Evolutionary conservation across 805 yeast species (phyloP), one percentile per base, ranked within the genome.

Genomic region (Candida parachauliodes): DNA sequence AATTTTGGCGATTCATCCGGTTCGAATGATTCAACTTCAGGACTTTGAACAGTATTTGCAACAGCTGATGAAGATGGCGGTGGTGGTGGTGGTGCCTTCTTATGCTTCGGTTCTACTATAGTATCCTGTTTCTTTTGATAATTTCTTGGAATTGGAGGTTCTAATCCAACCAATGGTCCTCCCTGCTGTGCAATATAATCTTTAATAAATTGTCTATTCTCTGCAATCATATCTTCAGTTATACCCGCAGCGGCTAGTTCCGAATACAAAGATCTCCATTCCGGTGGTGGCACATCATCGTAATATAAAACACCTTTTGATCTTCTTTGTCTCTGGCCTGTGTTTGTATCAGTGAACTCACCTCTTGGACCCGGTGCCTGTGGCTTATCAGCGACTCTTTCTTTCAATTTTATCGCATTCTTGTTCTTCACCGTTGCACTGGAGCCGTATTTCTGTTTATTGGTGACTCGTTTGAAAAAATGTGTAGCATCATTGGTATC

Each of bases 401-500:
- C 79, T 56, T 82, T 79, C 56, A 87, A 65, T 8, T 89, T 93
- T 46, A 89, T 76, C 3, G 97, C 96, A 50, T 86, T 87, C 51
- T 85, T 88, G 63, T 91, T 93, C 53, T 78, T 80, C 10, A 80
- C 68, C 0, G 98, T 93, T 42, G 82, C 84, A 60, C 85, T 88
- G 22, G 94, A 82, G 1, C 84, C 98, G 59, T 88, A 79, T 57
- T 88, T 91, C 39, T 80, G 83, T 44, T 91, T 75, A 33, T 74
- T 67, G 10, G 77, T 68, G 3, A 93, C 88, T 43, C 88, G 73
- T 57, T 89, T 91, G 57, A 66, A 72, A 65, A 93, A 88, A 51
- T 83, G 91, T 3, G 85, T 66, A 0, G 98, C 98, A 49, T 93
- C 98, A 36, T 67, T 70, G 39, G 84, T 78, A 62, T 91, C 96